Evolutionary conservation across 352 stramenopile genomes (phyloP), one percentile per base, ranked within the genome.

Genomic region (Pelagophyceae sp.): DNA sequence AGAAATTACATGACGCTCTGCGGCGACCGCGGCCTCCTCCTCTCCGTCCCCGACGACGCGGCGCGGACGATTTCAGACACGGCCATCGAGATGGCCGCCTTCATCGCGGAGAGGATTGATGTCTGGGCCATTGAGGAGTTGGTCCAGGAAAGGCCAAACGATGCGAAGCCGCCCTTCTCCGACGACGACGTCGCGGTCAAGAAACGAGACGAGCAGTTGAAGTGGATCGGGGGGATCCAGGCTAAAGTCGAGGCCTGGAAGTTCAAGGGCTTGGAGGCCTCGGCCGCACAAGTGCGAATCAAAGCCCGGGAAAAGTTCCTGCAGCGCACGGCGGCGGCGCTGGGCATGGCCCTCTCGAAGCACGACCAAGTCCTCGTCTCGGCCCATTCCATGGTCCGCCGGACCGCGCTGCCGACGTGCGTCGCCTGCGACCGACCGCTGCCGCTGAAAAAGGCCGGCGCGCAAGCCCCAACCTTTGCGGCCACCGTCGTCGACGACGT

Each of bases 291-390:
- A 29, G 1, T 74, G 15, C 67, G 35, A 19, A 23, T 74, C 35
- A 11, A 58, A 5, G 67, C 67, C 1, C 67, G 67, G 1, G 67
- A 74, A 2, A 6, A 1, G 15, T 50, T 74, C 67, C 58, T 74
- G n/a, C 3, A 71, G 33, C 29, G 33, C 29, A 17, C 15, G 3
- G 3, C 3, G n/a, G 3, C 29, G 15, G 76, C 76, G 20, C 60
- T 79, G 40, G 32, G 38, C 38, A 79, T 76, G 76, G 76, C 45
- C 27, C 60, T 79, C 31, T 74, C 38, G 38, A 77, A 77, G 37
- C 76, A 79, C 76, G 76, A 79, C 45, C 76, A 79, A 40, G 76
- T 79, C 65, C 31, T 79, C 19, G 75, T 79, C 64, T 74, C 76
- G 0, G 31, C 31, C 25, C 35, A 77, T 31, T 37, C 20, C 0